These are phyloP conservation scores for Cryptococcus sp. DNA, from an alignment of 1,284 basidiomycete species.

Conservation along the genomic window DNA sequence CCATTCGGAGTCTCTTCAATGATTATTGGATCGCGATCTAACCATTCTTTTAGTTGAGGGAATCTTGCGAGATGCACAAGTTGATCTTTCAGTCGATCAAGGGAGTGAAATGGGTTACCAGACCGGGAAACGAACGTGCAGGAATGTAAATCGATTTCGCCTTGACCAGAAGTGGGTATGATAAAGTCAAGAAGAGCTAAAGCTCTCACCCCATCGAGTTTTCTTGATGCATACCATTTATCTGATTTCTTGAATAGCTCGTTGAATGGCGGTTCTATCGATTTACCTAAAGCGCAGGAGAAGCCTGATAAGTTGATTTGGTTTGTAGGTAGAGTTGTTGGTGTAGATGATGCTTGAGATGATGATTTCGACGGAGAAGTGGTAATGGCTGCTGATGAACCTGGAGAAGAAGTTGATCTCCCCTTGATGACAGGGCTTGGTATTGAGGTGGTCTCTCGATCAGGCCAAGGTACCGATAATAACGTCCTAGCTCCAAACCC, in stretches of 20 bases:
- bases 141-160: background rate
- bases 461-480: constrained; percentile 20
- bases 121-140: constrained; percentile 25
- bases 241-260: constrained; percentile 4
- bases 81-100: constrained; percentile 22
- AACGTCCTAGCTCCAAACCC: constrained; percentile 33
- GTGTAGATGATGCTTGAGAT: background rate
- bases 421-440: background rate
- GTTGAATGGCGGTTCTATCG: constrained; percentile 20
- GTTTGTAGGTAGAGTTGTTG: background rate
- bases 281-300: constrained; percentile 34
- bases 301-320: constrained; percentile 11
- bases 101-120: constrained; percentile 33
- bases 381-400: background rate
- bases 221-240: constrained; percentile 40
- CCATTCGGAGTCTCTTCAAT: constrained; percentile 3
- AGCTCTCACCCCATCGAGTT: constrained; percentile 43
- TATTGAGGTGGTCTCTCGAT: background rate
- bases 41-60: constrained; percentile 11
- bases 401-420: background rate
- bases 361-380: background rate
- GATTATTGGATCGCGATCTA: constrained; percentile 12
- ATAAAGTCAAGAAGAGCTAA: constrained; percentile 36
- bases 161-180: background rate
- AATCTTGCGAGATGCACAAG: constrained; percentile 12